These are phyloP conservation scores for Colletotrichum filicis DNA, from an alignment of 2,329 filamentous ascomycete genomes.

Conservation along the genomic window DNA sequence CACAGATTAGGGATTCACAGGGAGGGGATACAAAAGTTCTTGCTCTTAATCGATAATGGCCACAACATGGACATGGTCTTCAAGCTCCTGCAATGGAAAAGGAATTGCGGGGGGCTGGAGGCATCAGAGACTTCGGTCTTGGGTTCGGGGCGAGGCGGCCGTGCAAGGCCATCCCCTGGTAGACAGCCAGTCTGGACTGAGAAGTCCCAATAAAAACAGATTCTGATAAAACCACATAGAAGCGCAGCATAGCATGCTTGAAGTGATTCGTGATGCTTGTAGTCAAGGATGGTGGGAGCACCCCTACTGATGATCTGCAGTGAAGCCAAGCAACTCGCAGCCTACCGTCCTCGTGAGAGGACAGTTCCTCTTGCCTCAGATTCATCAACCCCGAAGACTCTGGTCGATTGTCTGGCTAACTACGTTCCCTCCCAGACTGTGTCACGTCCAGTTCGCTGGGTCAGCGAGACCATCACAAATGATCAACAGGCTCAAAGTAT, in stretches of 20 bases:
- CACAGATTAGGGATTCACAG: conserved; percentile 49
- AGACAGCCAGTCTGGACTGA: conserved; percentile 53
- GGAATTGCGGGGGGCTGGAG: conserved; percentile 38
- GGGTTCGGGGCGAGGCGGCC: conserved; percentile 43
- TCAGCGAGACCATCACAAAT: too few relatives aligned
- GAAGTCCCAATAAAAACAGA: conserved; percentile 53
- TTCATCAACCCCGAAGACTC: too few relatives aligned
- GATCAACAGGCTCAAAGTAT: too few relatives aligned
- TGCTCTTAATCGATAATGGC: conserved; percentile 41
- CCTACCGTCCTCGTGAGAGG: too few relatives aligned
- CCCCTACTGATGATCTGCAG: background rate
- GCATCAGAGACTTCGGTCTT: conserved; percentile 47
- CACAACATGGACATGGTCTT: conserved; percentile 36
- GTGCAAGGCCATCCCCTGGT: conserved; percentile 43
- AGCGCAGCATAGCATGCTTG: too few relatives aligned
- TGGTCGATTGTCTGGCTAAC: too few relatives aligned
- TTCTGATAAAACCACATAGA: conserved; percentile 35
- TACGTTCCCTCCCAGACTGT: too few relatives aligned
- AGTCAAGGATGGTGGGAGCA: background rate
- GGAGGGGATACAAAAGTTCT: conserved; percentile 41
- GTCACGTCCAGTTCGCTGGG: too few relatives aligned
- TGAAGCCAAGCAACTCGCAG: background rate
- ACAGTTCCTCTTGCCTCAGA: too few relatives aligned
- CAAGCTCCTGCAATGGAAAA: conserved; percentile 33
- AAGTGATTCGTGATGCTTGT: background rate